Conservation (phyloP, 345 rosid genomes). For the Hibiscus trionum region DNA sequence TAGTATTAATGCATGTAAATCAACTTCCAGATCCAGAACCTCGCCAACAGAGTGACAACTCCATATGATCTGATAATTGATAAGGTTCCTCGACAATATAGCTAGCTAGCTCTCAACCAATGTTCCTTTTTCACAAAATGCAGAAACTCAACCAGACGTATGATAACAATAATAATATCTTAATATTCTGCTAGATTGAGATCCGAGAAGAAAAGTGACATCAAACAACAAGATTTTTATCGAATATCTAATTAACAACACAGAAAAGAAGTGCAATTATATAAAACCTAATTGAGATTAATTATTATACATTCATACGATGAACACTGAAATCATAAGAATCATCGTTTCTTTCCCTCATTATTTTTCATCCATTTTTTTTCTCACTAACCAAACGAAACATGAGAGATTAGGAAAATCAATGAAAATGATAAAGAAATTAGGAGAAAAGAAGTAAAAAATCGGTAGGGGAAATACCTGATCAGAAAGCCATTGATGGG, state of each 20-base stretch:
- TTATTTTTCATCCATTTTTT: neutral
- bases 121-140: neutral
- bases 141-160: neutral
- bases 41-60: constrained; percentile 22
- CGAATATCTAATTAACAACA: constrained; percentile 1
- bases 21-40: constrained; percentile 11
- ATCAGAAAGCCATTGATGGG: constrained; percentile 22
- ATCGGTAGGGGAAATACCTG: constrained; percentile 7
- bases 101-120: constrained; percentile 13
- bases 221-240: neutral
- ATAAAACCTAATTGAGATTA: neutral
- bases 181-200: neutral
- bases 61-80: constrained; percentile 11
- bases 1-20: neutral
- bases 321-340: neutral
- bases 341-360: neutral
- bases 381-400: too few relatives aligned
- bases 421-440: too few relatives aligned
- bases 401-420: too few relatives aligned
- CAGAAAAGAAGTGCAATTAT: neutral
- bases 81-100: constrained; percentile 2
- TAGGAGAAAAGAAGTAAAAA: neutral
- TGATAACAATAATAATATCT: neutral
- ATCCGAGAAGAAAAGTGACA: neutral
- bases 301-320: neutral